A percentile compares a stretch with the other conserved stretches of the same genome.
Evolutionary conservation across 1,139 yeast genomes (phyloP).

Genomic region (Scheffersomyces insectosa): DNA sequence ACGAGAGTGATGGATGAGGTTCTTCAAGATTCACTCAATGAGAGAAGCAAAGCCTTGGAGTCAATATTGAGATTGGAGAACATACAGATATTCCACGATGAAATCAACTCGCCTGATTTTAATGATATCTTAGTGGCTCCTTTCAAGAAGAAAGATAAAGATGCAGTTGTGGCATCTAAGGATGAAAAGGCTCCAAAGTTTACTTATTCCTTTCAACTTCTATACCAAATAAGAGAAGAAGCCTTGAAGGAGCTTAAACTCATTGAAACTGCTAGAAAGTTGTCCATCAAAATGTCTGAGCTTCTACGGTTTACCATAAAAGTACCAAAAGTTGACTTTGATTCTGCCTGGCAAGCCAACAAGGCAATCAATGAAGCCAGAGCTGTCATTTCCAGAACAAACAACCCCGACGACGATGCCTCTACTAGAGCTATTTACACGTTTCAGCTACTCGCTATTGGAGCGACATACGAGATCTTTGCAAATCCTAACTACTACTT

Average conservation of each 20-base stretch:
- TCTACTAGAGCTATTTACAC: slow-evolving; percentile 1
- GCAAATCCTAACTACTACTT: slow-evolving; percentile 35
- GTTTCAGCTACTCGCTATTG: slow-evolving; percentile 20
- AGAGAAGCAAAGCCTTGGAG: background rate
- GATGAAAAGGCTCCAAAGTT: background rate
- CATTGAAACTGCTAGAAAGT: background rate
- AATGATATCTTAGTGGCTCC: slow-evolving; percentile 14
- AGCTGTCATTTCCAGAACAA: slow-evolving; percentile 5
- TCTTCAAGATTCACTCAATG: background rate
- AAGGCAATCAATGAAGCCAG: slow-evolving; percentile 10
- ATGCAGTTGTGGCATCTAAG: background rate
- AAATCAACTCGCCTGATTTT: slow-evolving; percentile 11
- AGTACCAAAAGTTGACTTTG: slow-evolving; percentile 13
- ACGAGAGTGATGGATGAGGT: background rate
- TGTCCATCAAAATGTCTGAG: slow-evolving; percentile 10
- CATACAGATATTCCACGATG: slow-evolving; percentile 8
- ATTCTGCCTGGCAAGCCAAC: slow-evolving; percentile 17
- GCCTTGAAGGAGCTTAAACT: no score
- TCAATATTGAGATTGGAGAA: slow-evolving; percentile 3
- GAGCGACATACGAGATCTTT: slow-evolving; percentile 18
- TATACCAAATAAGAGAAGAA: no score
- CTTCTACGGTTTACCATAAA: slow-evolving; percentile 9
- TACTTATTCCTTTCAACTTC: background rate
- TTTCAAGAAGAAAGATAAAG: background rate
- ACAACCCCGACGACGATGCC: background rate